Conservation (phyloP, 805 yeast species). For the Ogataea chonburiensis region DNA sequence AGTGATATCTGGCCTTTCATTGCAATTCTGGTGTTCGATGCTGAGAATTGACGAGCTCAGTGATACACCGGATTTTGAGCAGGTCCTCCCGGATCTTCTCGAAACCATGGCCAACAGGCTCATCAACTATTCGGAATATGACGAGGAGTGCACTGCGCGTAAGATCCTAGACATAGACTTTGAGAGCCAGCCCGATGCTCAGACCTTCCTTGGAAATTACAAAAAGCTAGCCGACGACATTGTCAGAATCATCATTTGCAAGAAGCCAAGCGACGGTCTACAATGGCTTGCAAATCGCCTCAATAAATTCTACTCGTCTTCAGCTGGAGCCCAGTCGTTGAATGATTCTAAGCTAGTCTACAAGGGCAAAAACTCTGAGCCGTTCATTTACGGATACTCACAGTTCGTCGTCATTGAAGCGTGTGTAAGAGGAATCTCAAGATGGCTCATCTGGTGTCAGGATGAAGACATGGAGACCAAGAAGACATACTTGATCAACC, state of each 20-base stretch:
- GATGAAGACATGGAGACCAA: constrained; percentile 53
- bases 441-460: constrained; percentile 93
- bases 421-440: constrained; percentile 83
- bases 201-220: constrained; percentile 74
- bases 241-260: constrained; percentile 82
- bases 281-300: constrained; percentile 77
- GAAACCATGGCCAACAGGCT: constrained; percentile 77
- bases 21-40: constrained; percentile 93
- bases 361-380: constrained; percentile 56
- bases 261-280: constrained; percentile 77
- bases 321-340: constrained; percentile 64
- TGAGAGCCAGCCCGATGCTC: constrained; percentile 79
- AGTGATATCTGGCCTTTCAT: constrained; percentile 84
- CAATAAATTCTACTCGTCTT: constrained; percentile 68
- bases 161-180: constrained; percentile 80
- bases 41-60: constrained; percentile 76
- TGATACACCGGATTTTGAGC: constrained; percentile 52
- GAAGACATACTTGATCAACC: constrained; percentile 49
- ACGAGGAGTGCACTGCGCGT: constrained; percentile 62
- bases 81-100: constrained; percentile 63
- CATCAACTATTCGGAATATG: constrained; percentile 66
- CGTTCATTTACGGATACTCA: constrained; percentile 72
- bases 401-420: constrained; percentile 88
- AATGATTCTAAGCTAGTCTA: constrained; percentile 52
- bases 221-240: constrained; percentile 86